These are phyloP conservation scores for Diaporthe citriasiana DNA, from an alignment of 2,329 filamentous ascomycete genomes.

Conservation along the genomic window DNA sequence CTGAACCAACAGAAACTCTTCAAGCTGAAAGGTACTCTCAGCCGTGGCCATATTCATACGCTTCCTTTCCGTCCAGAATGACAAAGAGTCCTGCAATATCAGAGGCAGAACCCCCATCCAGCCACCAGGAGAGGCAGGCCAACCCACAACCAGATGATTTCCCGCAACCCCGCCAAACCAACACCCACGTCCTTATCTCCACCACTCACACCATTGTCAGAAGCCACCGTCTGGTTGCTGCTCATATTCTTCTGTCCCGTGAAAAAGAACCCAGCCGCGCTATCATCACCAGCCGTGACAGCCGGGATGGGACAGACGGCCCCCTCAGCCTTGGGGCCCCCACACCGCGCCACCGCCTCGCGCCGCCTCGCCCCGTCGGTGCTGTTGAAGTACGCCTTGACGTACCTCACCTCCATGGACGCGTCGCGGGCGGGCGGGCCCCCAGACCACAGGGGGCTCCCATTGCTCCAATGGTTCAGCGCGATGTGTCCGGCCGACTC, in stretches of 20 bases:
- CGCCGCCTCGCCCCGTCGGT: slow-evolving; percentile 59
- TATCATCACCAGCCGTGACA: slow-evolving; percentile 52
- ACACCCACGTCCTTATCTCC: slow-evolving; percentile 14
- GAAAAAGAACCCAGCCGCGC: slow-evolving; percentile 63
- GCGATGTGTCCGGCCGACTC: slow-evolving; percentile 72
- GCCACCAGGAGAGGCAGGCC: slow-evolving; percentile 12
- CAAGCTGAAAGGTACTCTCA: too few species aligned
- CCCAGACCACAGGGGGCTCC: slow-evolving; percentile 77
- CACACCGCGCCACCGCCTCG: slow-evolving; percentile 59
- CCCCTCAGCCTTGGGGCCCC: slow-evolving; percentile 51
- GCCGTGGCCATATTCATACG: not conserved
- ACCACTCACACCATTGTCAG: slow-evolving; percentile 39
- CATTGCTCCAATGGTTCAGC: slow-evolving; percentile 85
- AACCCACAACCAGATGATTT: not conserved
- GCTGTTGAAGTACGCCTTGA: slow-evolving; percentile 86
- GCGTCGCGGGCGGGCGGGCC: slow-evolving; percentile 77
- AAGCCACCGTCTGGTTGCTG: slow-evolving; percentile 61
- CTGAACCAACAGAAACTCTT: not conserved
- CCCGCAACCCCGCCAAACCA: not conserved
- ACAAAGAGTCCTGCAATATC: not conserved
- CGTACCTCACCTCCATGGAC: slow-evolving; percentile 74
- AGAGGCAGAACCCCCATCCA: slow-evolving; percentile 17
- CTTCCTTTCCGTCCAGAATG: not conserved
- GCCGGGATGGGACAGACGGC: slow-evolving; percentile 67
- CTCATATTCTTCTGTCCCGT: slow-evolving; percentile 60